Evolutionary conservation across 306 rosid species (phyloP), one percentile per base, ranked within the genome.

Genomic region (Vicia villosa): DNA sequence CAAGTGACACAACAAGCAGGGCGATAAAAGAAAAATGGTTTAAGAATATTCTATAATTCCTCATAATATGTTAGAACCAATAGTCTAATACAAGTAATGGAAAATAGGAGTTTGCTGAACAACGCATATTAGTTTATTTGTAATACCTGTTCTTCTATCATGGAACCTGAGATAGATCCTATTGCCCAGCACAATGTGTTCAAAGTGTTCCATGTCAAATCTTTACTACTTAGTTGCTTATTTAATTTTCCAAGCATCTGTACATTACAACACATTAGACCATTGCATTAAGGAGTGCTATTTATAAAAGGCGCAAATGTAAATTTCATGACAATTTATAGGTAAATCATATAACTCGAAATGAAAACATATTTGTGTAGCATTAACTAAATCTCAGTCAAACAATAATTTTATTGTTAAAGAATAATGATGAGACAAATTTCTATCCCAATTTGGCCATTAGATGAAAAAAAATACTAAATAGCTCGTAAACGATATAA

Each of bases 181-280:
- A 94, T 94, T 28, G 97, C 97, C 99, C 97, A 94, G 81, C 99
- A 94, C 16, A 94, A 57, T 5, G 99, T 94, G 87, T 94, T 94
- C 77, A 94, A 79, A 83, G 86, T 91, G 84, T 91, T 94, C 99
- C 99, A 94, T 58, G 94, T 84, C 97, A 97, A 94, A 81, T 94
- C 97, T 81, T 91, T 97, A 14, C 97, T 92, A 69, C 84, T 86
- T 63, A 91, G 86, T 64, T 94, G 99, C 66, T 86, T 88, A 77
- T 92, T 94, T 75, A 94, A 77, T 71, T 91, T 94, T 85, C 72
- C 87, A 69, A 94, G 84, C 99, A 94, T 94, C 99, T 94, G 90
- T 60, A 70, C 12, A 24, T 69, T 66, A 43, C 62, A 75, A 10
- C 5, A 56, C 11, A 50, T 12, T 30, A 82, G 36, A 55, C 54